Conservation (phyloP, 2,329 filamentous ascomycete genomes). For the Graphiopsis chlorocephala region DNA sequence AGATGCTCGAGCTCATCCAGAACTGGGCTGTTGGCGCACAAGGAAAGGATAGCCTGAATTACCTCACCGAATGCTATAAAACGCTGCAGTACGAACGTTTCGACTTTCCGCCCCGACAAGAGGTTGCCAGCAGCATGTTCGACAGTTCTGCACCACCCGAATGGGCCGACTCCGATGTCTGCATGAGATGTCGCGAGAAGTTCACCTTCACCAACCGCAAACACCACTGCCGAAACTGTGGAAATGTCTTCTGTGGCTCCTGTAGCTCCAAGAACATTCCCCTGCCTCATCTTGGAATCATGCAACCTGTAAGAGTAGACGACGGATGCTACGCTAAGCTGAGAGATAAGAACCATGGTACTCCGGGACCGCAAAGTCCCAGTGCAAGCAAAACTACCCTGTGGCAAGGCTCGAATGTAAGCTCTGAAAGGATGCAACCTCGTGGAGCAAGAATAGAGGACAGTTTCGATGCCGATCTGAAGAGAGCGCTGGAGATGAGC, state of each 20-base stretch:
- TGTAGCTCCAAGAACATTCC: conserved; percentile 88
- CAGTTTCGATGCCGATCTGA: conserved; percentile 91
- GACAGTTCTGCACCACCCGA: conserved; percentile 97
- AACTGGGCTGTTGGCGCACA: conserved; percentile 89
- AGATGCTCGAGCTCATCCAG: conserved; percentile 92
- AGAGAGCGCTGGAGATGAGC: conserved; percentile 92
- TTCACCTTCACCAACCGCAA: conserved; percentile 99
- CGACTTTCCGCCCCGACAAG: conserved; percentile 80
- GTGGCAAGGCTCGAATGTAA: conserved; percentile 47
- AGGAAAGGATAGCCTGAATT: conserved; percentile 74
- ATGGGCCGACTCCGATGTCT: conserved; percentile 97
- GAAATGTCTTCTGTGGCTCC: conserved; percentile 93
- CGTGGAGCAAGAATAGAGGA: conserved; percentile 84
- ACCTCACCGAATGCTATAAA: conserved; percentile 85
- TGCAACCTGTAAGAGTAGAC: conserved; percentile 87
- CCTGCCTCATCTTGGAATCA: conserved; percentile 87
- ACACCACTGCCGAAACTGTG: conserved; percentile 96
- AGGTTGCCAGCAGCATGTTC: conserved; percentile 94
- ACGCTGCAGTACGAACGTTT: conserved; percentile 81
- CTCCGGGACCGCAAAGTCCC: conserved; percentile 28
- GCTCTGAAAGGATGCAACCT: conserved; percentile 69
- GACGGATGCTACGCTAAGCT: conserved; percentile 92
- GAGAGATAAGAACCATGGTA: conserved; percentile 61
- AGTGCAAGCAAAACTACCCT: conserved; percentile 51
- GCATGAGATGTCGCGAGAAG: conserved; percentile 91